These are phyloP conservation scores for Dictyostelium citrinum DNA, from an alignment of 78 protist genomes.

Conservation along the genomic window DNA sequence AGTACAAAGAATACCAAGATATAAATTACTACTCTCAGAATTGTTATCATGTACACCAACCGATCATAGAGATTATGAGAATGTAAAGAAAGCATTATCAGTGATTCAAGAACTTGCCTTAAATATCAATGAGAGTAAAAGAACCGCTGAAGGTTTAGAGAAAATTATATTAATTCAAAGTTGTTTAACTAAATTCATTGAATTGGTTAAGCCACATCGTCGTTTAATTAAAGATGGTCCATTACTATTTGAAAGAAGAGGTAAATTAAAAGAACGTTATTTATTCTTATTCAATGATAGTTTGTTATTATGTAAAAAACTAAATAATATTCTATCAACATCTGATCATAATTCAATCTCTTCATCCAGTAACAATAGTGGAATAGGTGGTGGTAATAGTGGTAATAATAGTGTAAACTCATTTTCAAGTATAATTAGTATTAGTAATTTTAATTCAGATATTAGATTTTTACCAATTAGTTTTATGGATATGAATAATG, in stretches of 20 bases:
- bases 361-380: too few relatives aligned
- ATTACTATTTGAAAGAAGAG: slow-evolving; percentile 40
- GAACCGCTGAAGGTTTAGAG: slow-evolving; percentile 75
- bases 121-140: slow-evolving; percentile 54
- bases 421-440: not conserved
- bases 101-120: slow-evolving; percentile 52
- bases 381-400: not conserved
- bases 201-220: slow-evolving; percentile 53
- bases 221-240: slow-evolving; percentile 46
- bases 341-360: not conserved
- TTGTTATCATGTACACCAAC: slow-evolving; percentile 40
- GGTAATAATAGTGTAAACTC: not conserved
- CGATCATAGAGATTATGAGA: slow-evolving; percentile 38
- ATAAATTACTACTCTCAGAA: slow-evolving; percentile 38
- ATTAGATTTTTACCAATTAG: slow-evolving; percentile 23
- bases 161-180: slow-evolving; percentile 48
- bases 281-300: slow-evolving; percentile 56
- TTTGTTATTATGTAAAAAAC: slow-evolving; percentile 41
- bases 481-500: not conserved
- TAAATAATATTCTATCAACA: not conserved
- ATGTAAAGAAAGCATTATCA: slow-evolving; percentile 22
- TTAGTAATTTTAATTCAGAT: not conserved
- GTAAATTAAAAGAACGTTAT: slow-evolving; percentile 42
- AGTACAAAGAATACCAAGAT: slow-evolving; percentile 77
- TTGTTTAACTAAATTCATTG: slow-evolving; percentile 34